Conservation (phyloP, 1,284 basidiomycete species). For the Gomphus bonarii region DNA sequence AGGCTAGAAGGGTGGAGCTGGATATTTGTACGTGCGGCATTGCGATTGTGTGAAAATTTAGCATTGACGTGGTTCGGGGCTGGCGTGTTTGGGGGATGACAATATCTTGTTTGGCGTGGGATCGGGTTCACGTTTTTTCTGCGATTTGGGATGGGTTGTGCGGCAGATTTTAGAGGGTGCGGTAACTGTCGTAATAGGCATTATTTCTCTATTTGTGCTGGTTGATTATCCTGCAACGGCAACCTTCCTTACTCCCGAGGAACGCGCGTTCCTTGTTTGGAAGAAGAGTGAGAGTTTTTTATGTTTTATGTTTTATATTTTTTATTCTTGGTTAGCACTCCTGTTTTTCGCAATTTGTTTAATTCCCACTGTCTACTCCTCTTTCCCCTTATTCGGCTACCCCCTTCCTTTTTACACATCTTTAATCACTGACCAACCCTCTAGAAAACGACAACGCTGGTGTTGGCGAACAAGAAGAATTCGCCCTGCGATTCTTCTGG, state of each 20-base stretch:
- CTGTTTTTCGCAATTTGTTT: too few relatives aligned
- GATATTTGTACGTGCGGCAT: constrained; percentile 30
- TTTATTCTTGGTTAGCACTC: too few relatives aligned
- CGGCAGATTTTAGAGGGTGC: not conserved
- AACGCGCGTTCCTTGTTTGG: constrained; percentile 48
- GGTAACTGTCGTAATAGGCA: not conserved
- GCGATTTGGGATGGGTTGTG: not conserved
- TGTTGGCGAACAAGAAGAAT: constrained; percentile 53
- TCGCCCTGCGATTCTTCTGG: constrained; percentile 40
- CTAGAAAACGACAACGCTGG: not conserved
- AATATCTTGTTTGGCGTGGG: too few relatives aligned
- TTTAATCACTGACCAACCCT: not conserved
- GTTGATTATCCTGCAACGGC: constrained; percentile 49
- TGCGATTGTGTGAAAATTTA: too few relatives aligned
- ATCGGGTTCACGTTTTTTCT: too few relatives aligned
- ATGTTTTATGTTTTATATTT: constrained; percentile 33
- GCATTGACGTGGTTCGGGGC: too few relatives aligned
- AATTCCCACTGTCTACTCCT: too few relatives aligned
- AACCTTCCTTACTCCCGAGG: constrained; percentile 46
- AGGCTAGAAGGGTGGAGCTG: constrained; percentile 34
- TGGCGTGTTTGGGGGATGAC: too few relatives aligned
- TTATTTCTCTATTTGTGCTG: not conserved
- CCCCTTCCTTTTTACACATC: not conserved
- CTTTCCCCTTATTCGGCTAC: not conserved
- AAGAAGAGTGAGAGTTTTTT: constrained; percentile 48